A percentile compares a stretch with the other conserved stretches of the same genome.
These are phyloP conservation scores for Saccharomyces hybrid DNA, from an alignment of 1,139 yeast genomes.

Conservation along the genomic window DNA sequence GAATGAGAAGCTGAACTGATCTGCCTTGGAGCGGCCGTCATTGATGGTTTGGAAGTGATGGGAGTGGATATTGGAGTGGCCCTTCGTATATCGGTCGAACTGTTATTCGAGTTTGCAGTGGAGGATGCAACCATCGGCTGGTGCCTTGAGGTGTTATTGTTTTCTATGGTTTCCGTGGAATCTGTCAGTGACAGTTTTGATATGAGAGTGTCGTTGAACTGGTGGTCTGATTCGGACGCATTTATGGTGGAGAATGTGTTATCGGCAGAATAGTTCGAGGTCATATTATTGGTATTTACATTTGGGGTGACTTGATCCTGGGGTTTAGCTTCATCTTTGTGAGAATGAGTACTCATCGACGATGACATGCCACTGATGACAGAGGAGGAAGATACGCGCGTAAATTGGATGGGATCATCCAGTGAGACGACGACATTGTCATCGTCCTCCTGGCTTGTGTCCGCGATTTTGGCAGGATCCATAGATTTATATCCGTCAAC, in stretches of 20 bases:
- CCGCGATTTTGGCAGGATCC: constrained; percentile 35
- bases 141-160: neutral
- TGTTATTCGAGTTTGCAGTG: neutral
- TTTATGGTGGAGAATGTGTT: constrained; percentile 4
- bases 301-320: constrained; percentile 1
- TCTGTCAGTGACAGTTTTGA: neutral
- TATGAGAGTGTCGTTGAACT: neutral
- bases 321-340: constrained; percentile 1
- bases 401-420: constrained; percentile 36
- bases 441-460: constrained; percentile 16
- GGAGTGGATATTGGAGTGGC: constrained; percentile 37
- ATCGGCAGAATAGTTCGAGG: constrained; percentile 4
- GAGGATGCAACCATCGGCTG: neutral
- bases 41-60: constrained; percentile 59
- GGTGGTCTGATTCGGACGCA: constrained; percentile 4
- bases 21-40: constrained; percentile 42
- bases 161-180: neutral
- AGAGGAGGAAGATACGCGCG: constrained; percentile 35
- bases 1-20: neutral
- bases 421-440: constrained; percentile 23
- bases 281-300: constrained; percentile 4
- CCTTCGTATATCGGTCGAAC: constrained; percentile 11
- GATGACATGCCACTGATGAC: constrained; percentile 24
- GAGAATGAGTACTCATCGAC: constrained; percentile 15
- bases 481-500: constrained; percentile 24